Base-by-base conservation (phyloP, 2,329 filamentous ascomycete species). In the Paramyrothecium sp. region DNA sequence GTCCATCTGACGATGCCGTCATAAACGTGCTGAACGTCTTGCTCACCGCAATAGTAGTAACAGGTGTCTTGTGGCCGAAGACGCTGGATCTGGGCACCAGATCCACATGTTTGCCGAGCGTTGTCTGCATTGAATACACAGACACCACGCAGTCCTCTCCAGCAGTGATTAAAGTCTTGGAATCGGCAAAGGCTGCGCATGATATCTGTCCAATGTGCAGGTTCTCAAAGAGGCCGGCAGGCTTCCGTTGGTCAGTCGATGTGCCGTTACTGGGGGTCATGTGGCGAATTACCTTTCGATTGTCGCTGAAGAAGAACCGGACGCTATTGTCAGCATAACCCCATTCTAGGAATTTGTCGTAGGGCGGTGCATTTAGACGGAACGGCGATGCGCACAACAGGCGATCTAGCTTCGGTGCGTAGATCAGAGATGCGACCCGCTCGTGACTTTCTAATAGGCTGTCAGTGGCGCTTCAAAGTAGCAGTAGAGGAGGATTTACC, bases 331-430 rank as follows among this genome's bases (percentile, higher is more conserved):
- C 95, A 1, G 91, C 90, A 66, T 96, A 98, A 1, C 94, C 94
- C 94, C 94, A 98, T 75, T 97, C 92, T 63, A 98, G 83, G 67
- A 92, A 97, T 65, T 92, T 92, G 73, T 98, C 93, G 68, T 92
- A 96, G 0, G 94, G 93, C 1, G 93, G 90, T 13, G 98, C 87
- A 67, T 97, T 95, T 47, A 97, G 81, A 20, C 92, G 85, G 73
- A 96, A 92, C 0, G 92, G 87, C 17, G 91, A 90, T 3, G 92
- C 89, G 66, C 90, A 96, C 3, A 98, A 80, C 4, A 98, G 78
- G 16, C 91, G 88, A 67, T 97, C 93, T 10, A 91, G 81, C 65
- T 92, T 95, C 10, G 87, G 78, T 0, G 91, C 89, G 68, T 92
- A 93, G 1, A 88, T 84, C 30, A 99, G 78, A 1, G 89, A 91